These are phyloP conservation scores for Phanerodontia chrysosporium DNA, from an alignment of 768 basidiomycete species.

Conservation along the genomic window DNA sequence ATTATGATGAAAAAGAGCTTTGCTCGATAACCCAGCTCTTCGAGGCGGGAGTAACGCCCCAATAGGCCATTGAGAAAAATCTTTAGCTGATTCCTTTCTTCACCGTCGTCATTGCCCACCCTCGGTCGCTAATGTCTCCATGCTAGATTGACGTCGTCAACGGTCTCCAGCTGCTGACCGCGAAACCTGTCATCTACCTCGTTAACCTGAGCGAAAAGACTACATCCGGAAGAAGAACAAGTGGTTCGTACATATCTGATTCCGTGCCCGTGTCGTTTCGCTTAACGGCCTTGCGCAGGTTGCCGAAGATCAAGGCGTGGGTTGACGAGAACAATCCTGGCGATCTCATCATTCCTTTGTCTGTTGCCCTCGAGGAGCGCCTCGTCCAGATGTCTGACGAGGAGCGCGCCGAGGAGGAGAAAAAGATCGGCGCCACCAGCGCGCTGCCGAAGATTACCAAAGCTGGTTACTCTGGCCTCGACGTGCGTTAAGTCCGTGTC, in stretches of 20 bases:
- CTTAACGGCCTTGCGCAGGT: slow-evolving; percentile 38
- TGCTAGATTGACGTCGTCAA: slow-evolving; percentile 86
- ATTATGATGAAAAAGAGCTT: slow-evolving; percentile 75
- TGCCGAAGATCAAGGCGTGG: slow-evolving; percentile 97
- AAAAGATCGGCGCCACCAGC: slow-evolving; percentile 67
- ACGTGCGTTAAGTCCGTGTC: slow-evolving; percentile 43
- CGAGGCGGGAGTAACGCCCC: slow-evolving; percentile 93
- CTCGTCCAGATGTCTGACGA: slow-evolving; percentile 66
- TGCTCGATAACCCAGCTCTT: slow-evolving; percentile 95
- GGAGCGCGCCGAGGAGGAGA: slow-evolving; percentile 67
- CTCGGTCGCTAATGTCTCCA: slow-evolving; percentile 2
- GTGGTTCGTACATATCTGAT: slow-evolving; percentile 49
- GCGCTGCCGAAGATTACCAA: slow-evolving; percentile 92
- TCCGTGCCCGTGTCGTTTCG: background rate
- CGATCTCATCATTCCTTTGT: slow-evolving; percentile 94
- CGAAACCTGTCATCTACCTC: slow-evolving; percentile 96
- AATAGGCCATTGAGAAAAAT: slow-evolving; percentile 62
- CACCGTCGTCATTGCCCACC: background rate
- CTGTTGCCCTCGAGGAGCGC: slow-evolving; percentile 92
- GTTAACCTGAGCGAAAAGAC: slow-evolving; percentile 96
- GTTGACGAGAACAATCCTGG: slow-evolving; percentile 96
- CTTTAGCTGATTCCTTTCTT: slow-evolving; percentile 23
- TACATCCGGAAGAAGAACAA: slow-evolving; percentile 98
- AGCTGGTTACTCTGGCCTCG: slow-evolving; percentile 84
- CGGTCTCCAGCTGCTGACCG: slow-evolving; percentile 83